Evolutionary conservation across 2,329 filamentous ascomycete genomes (phyloP), one percentile per base, ranked within the genome.

Genomic region (Helminthosporium solani): DNA sequence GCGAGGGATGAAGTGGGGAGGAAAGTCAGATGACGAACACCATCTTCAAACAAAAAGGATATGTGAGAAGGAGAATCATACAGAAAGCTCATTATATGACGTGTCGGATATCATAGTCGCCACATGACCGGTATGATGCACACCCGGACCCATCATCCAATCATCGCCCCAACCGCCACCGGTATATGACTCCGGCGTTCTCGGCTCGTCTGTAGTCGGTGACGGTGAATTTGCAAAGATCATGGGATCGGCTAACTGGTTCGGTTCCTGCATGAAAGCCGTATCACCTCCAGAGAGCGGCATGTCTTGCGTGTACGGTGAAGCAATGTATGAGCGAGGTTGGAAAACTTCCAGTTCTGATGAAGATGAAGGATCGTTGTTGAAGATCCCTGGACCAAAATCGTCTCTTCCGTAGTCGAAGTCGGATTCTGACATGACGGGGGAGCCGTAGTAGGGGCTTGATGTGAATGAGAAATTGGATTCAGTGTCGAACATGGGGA

Each of bases 201-300:
- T 39, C 12, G 60, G 62, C 47, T 57, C 58, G 25, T 60, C 57
- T 2, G 46, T 38, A 6, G 41, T 40, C 0, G 57, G 53, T 12
- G 55, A 58, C 1, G 62, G 60, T 12, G 51, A 56, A 12, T 53
- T 47, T 2, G 53, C 47, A 46, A 66, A 64, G 14, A 66, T 21
- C 19, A 38, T 21, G 1, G 56, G 50, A 21, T 62, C 64, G 2
- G 52, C 40, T 0, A 56, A 49, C 21, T 56, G 53, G 4, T 57
- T 54, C 12, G 39, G 44, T 3, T 57, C 44, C 7, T 59, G 40
- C n/a, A 61, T 37, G 33, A 57, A 63, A 1, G 45, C 50, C 1
- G 49, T 40, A 20, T 63, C 54, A 3, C 42, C 23, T 25, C 6
- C 33, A 54, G 2, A 34, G 18, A 7, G 44, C 36, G 4, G 33